Base-by-base conservation (phyloP, 2,329 filamentous ascomycete species). In the Fusarium sp. region DNA sequence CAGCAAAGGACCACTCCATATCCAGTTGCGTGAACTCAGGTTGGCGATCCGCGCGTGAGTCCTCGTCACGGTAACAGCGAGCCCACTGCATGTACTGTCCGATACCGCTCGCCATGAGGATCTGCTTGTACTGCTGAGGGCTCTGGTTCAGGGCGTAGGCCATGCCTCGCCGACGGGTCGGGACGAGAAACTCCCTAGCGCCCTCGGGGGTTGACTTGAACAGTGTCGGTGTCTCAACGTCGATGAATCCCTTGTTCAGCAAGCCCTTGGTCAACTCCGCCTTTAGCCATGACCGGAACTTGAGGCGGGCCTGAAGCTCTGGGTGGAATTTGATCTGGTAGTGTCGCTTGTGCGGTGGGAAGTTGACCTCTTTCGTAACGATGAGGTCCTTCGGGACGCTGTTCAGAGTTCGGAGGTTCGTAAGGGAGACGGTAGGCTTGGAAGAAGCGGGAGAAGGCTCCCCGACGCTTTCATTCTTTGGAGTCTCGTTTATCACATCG, bases 121-220 rank as follows among this genome's bases (percentile, higher is more conserved):
- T 94, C 84, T 99, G 96, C 84, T 99, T 99, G 81, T 98, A 99
- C 82, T 99, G 96, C 82, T 99, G 96, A 0, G 96, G 96, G 74
- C 96, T 98, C 81, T 99, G 97, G 0, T 95, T 95, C 22, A 99
- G 86, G 10, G 96, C 96, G 82, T 98, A 99, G 5, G 94, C 95
- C 69, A 91, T 85, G 0, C 94, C 94, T 2, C 87, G 88, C 38
- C 88, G 89, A 31, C 96, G 88, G 1, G 95, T 97, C 0, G 96
- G 96, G 6, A 99, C 96, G 7, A 99, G 83, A 72, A 99, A 99
- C 81, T 99, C 96, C 58, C 96, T 89, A 1, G 96, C 97, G 1
- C 96, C 96, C 84, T 99, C 96, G 0, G 96, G 94, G 0, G 96
- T 99, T 0, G 96, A 98, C 82, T 98, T 99, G 89, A 99, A 99